Conservation (phyloP, 1,284 basidiomycete species). For the Irpex lacteus region DNA sequence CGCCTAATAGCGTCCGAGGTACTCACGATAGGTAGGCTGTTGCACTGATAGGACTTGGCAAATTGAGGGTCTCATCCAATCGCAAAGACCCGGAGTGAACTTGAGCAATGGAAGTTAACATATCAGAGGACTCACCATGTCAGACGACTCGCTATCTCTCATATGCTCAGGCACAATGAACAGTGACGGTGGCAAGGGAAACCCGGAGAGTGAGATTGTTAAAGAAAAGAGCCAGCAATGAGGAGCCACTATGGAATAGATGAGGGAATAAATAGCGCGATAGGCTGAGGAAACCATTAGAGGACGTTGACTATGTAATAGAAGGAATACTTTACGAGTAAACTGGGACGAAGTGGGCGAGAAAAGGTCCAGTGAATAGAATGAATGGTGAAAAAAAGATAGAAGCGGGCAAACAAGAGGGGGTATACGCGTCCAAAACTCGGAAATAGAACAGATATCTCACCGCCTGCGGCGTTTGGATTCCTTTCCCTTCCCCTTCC, state of each 20-base stretch:
- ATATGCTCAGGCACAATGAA: no score
- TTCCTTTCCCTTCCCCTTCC: not conserved
- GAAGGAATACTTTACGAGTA: not conserved
- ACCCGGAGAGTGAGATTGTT: not conserved
- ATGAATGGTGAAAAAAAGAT: not conserved
- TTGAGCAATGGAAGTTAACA: no score
- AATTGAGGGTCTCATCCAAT: not conserved
- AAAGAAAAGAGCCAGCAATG: not conserved
- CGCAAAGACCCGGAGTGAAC: not conserved
- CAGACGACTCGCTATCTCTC: no score
- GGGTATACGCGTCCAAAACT: not conserved
- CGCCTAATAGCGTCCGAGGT: not conserved
- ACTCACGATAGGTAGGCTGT: not conserved
- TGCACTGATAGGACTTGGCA: no score
- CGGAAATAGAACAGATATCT: not conserved
- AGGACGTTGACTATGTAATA: not conserved
- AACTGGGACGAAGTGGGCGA: not conserved
- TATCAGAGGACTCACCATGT: no score
- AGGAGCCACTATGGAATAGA: not conserved
- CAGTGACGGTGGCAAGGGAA: no score
- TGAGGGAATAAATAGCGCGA: no score
- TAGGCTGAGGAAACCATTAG: no score
- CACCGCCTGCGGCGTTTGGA: not conserved
- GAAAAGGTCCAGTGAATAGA: not conserved
- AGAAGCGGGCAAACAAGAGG: not conserved